Evolutionary conservation across 1,284 basidiomycete genomes (phyloP).

Genomic region (Afroboletus lepidellus): DNA sequence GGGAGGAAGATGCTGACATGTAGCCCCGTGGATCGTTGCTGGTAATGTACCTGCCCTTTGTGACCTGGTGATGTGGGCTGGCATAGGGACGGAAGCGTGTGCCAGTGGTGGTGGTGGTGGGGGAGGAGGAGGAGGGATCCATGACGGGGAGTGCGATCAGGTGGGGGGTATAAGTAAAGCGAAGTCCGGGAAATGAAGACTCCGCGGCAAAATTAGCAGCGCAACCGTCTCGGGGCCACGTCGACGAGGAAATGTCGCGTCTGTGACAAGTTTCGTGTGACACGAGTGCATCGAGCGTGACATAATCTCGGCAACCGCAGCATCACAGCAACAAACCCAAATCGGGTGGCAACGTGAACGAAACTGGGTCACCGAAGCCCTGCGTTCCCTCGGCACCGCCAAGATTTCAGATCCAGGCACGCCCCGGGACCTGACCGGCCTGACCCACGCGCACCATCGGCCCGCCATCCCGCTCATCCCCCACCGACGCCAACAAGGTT

Average conservation of each 20-base stretch:
- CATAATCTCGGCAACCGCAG: conserved; percentile 39
- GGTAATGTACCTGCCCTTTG: conserved; percentile 82
- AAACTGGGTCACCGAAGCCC: conserved; percentile 29
- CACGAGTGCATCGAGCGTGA: conserved; percentile 27
- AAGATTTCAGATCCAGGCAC: conserved; percentile 36
- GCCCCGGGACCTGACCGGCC: conserved; percentile 14
- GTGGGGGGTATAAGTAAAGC: conserved; percentile 24
- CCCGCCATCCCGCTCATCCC: conserved; percentile 22
- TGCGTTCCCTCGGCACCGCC: conserved; percentile 37
- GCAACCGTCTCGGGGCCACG: conserved; percentile 33
- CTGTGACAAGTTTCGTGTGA: conserved; percentile 23
- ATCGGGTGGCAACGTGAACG: conserved; percentile 33
- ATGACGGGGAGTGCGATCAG: conserved; percentile 20
- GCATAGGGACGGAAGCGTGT: conserved; percentile 74
- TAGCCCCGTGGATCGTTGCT: conserved; percentile 85
- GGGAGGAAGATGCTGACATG: conserved; percentile 49
- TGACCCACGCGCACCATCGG: conserved; percentile 15
- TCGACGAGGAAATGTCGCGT: conserved; percentile 36
- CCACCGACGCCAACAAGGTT: conserved; percentile 30
- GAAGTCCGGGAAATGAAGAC: conserved; percentile 26
- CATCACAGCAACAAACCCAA: conserved; percentile 31
- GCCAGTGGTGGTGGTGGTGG: conserved; percentile 42
- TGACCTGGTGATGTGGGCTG: conserved; percentile 74
- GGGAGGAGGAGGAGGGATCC: conserved; percentile 25
- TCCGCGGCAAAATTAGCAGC: conserved; percentile 35